Percentiles rank a stretch among this genome's conserved stretches.
Evolutionary conservation across 2,329 filamentous ascomycete genomes (phyloP).

Genomic region (Torrubiella hemipterigena): DNA sequence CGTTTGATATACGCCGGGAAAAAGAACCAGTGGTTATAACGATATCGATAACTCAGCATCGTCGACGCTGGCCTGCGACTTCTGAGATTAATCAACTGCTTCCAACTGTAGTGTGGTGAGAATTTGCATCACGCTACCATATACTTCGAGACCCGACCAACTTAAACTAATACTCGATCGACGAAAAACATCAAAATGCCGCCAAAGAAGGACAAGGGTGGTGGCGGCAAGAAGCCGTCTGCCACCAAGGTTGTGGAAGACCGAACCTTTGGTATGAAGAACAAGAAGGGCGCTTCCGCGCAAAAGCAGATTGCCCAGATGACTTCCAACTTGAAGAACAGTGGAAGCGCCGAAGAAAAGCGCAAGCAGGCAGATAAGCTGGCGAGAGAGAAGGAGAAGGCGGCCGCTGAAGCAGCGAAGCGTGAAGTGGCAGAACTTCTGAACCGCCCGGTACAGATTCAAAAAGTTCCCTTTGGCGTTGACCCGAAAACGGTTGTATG

Average conservation of each 20-base stretch:
- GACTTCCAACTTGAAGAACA: constrained; percentile 56
- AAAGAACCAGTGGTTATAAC: too few relatives aligned
- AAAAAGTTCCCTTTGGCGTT: constrained; percentile 95
- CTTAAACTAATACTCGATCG: too few relatives aligned
- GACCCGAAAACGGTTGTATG: constrained; percentile 97
- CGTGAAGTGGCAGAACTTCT: constrained; percentile 72
- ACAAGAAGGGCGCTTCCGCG: constrained; percentile 89
- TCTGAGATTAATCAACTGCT: too few relatives aligned
- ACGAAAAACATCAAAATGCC: constrained; percentile 46
- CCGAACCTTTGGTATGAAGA: constrained; percentile 99
- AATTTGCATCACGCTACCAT: too few relatives aligned
- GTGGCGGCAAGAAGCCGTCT: constrained; percentile 41
- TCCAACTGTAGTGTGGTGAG: too few relatives aligned
- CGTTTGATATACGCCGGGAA: too few relatives aligned
- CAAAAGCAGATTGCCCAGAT: constrained; percentile 87
- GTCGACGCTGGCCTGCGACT: too few relatives aligned
- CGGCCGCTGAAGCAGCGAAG: constrained; percentile 74
- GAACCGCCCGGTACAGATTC: constrained; percentile 85
- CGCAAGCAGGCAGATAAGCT: constrained; percentile 57
- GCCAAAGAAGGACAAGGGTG: constrained; percentile 44
- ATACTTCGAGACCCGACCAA: too few relatives aligned
- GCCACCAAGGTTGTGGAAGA: constrained; percentile 65
- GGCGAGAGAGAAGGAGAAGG: constrained; percentile 74
- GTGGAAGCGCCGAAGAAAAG: constrained; percentile 81
- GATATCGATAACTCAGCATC: too few relatives aligned